These are phyloP conservation scores for Capsella rubella DNA, from an alignment of 441 rosid species.

Conservation along the genomic window DNA sequence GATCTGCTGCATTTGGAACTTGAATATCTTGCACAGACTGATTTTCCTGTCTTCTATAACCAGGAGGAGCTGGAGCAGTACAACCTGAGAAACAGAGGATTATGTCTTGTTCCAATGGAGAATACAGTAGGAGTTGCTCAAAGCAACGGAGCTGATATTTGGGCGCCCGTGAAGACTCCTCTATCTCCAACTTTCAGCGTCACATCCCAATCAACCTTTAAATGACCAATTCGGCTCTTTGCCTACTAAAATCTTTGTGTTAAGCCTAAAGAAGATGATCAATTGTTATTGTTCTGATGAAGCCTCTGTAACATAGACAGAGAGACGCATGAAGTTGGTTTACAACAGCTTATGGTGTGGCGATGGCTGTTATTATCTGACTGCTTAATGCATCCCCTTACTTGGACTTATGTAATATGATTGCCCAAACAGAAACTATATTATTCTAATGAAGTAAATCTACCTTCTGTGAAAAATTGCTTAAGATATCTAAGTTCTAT, in stretches of 20 bases:
- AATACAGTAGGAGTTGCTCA: slow-evolving; percentile 74
- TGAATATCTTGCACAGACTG: slow-evolving; percentile 1
- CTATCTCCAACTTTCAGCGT: slow-evolving; percentile 61
- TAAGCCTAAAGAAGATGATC: slow-evolving; percentile 23
- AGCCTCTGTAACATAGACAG: slow-evolving; percentile 36
- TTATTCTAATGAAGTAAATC: slow-evolving; percentile 21
- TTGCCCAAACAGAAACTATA: background rate
- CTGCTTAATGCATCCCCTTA: slow-evolving; percentile 22
- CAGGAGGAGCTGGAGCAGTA: slow-evolving; percentile 61
- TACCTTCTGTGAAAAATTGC: background rate
- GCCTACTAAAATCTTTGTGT: slow-evolving; percentile 32
- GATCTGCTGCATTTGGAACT: background rate
- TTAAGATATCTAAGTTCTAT: background rate
- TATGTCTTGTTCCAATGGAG: slow-evolving; percentile 83
- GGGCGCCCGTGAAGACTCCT: slow-evolving; percentile 90
- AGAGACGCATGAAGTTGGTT: slow-evolving; percentile 19
- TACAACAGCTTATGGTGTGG: slow-evolving; percentile 26
- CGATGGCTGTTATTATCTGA: slow-evolving; percentile 26
- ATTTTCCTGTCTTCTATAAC: slow-evolving; percentile 10
- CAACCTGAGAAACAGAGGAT: slow-evolving; percentile 75
- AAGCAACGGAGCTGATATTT: slow-evolving; percentile 94
- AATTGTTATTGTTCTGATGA: slow-evolving; percentile 19
- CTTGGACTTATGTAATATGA: slow-evolving; percentile 27
- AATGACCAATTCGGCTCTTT: slow-evolving; percentile 31
- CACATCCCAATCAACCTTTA: slow-evolving; percentile 42